Conservation (phyloP, 2,329 filamentous ascomycete genomes). For the Cercospora sp. region DNA sequence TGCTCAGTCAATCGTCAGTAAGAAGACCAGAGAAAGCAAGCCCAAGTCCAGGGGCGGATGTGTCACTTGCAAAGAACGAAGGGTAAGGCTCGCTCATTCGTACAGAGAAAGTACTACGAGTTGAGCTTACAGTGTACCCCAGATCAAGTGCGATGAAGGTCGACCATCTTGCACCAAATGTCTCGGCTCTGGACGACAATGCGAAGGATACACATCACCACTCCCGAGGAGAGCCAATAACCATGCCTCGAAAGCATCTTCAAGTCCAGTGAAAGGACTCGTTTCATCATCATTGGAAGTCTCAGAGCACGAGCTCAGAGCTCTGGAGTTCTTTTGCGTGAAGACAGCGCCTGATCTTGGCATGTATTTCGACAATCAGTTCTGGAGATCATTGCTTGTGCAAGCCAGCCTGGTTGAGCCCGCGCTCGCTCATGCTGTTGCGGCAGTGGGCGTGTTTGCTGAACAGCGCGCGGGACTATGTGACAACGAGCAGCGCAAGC, state of each 20-base stretch:
- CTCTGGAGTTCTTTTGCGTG: slow-evolving; percentile 1
- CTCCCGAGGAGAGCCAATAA: neutral
- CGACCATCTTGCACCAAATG: neutral
- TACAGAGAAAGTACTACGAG: neutral
- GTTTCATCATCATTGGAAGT: neutral
- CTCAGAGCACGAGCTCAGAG: neutral
- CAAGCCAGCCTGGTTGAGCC: neutral
- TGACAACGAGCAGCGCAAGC: neutral
- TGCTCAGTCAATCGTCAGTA: neutral
- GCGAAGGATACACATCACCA: neutral
- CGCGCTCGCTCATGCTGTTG: neutral
- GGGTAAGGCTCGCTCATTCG: neutral
- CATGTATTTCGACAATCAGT: neutral
- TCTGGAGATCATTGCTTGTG: slow-evolving; percentile 1
- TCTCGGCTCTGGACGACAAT: neutral
- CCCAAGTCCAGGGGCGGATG: neutral
- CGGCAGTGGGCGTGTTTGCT: neutral
- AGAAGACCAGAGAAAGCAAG: neutral
- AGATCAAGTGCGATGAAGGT: neutral
- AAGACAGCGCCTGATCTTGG: slow-evolving; percentile 9
- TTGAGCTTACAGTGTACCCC: neutral
- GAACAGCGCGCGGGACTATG: neutral
- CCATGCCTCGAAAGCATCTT: neutral
- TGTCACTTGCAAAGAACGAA: neutral
- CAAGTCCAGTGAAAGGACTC: neutral